Base-by-base conservation (phyloP, 805 yeast genomes). In the Candida quercuum region DNA sequence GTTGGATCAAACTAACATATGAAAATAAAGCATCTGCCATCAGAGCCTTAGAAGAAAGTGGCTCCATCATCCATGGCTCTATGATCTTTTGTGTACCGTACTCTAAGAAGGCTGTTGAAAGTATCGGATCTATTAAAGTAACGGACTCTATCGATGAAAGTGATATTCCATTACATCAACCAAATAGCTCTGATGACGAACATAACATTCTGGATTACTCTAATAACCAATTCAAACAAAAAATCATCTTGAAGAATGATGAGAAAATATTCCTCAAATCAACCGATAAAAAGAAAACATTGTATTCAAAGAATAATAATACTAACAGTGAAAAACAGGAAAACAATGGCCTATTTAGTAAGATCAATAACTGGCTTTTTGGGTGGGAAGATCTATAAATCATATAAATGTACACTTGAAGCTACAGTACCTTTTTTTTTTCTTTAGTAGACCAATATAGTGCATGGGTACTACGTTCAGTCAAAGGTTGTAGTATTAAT, bases 1-100 rank as follows among this genome's bases (percentile, higher is more conserved):
- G 86, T 28, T 91, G 98, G 98, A 78, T 89, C n/a, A 85, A 88
- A 54, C 57, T 91, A 37, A 89, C 97, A 4, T 93, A 77, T 58
- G 82, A 78, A 40, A 81, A 79, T 41, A 74, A 83, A 7, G 66
- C 81, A 2, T 72, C 89, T 9, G 96, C 95, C 3, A 59, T 76
- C 14, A 77, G 95, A 38, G 96, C 99, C 0, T 63, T 89, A 31
- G 79, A 84, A 46, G 96, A 88, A 53, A 85, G 86, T 54, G 95
- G 95, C 4, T 59, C 69, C 11, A 71, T 79, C 6, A 74, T 81
- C 51, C 83, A 81, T 37, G 91, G 86, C 1, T 66, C 71, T 19
- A 50, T 73, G 57, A 59, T 80, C 56, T 77, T 95, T 54, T 60
- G 95, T 72, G 59, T 82, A 9, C 86, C 94, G 5, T 82, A 81